Evolutionary conservation across 192 early-diverging fungal genomes (phyloP), one percentile per base, ranked within the genome.

Genomic region (Backusella sp.): DNA sequence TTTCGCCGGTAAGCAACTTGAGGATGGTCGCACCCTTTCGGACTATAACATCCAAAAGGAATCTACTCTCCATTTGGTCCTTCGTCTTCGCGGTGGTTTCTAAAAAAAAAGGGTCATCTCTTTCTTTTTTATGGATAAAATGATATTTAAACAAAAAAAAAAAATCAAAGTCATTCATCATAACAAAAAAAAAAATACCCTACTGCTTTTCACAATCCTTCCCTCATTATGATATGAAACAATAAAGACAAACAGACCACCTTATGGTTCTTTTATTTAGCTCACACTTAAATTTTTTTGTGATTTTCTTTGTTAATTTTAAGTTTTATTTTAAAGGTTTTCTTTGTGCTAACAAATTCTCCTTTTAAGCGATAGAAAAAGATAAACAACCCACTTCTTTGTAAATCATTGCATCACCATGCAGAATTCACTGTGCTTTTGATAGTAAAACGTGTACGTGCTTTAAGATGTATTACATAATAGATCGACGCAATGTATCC

Each of bases 11-110:
- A 32, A 32, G 32, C 32, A 32, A 3, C 32, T 32, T 32, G 32
- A 32, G 2, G 32, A 32, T 32, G 32, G 32, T 3, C 32, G 32
- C 32, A 32, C 32, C 2, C 32, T 32, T 3, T 32, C 32, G 1
- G 32, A 32, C 3, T 32, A 32, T 3, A 32, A 32, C 2, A 32
- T 32, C 32, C 32, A 32, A 32, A 32, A 32, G 32, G 32, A 32
- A 3, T 32, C 32, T 32, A 32, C 32, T 32, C 32, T 32, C 2
- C 32, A 32, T 3, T 32, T 32, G 32, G 32, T 32, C 32, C 32
- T 32, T 32, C 32, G 32, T 32, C 32, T 32, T 32, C 32, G 32
- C 3, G 32, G 89, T 89, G 92, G 90, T 90, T 91, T 49, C 88
- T 87, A 73, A 91, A 94, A 70, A 70, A 42, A 71, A 30, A 71